A percentile compares a stretch with the other conserved stretches of the same genome.
phyloP scores from a whole-genome alignment of 352 stramenopile genomes.

The Saprolegnia diclina region DNA sequence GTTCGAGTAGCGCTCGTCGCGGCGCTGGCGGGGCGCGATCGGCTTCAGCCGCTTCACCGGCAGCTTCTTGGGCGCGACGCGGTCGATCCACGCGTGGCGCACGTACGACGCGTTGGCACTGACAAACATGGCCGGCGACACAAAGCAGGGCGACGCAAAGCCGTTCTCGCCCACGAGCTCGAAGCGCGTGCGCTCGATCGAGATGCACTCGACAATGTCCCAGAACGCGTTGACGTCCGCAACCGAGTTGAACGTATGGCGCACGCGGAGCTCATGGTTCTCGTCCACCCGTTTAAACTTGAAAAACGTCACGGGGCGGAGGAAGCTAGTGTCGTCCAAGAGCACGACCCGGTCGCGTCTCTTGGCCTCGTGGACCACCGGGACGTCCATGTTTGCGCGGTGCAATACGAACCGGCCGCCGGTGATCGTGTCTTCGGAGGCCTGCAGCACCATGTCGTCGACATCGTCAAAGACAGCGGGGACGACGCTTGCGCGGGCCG shows the following conservation, averaged over 20 bases:
- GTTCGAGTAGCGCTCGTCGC: constrained; percentile 17
- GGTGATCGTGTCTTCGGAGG: background rate
- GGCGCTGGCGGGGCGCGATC: constrained; percentile 31
- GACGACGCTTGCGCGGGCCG: background rate
- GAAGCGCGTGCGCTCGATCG: constrained; percentile 3
- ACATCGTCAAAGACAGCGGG: background rate
- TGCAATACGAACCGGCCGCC: background rate
- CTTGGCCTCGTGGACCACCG: constrained; percentile 5
- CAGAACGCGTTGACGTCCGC: background rate
- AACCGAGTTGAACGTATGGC: background rate
- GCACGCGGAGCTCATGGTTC: background rate
- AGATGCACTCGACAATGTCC: background rate
- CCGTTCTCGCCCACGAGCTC: constrained; percentile 7
- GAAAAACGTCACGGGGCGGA: background rate
- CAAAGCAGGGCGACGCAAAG: background rate
- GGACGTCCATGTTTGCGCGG: background rate
- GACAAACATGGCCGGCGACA: constrained; percentile 4
- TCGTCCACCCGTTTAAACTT: background rate
- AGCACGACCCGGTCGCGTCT: background rate
- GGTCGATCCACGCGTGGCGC: background rate
- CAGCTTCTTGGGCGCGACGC: background rate
- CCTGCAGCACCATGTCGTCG: constrained; percentile 13
- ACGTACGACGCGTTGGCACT: background rate
- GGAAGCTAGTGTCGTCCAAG: background rate
- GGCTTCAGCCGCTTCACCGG: background rate